phyloP scores from a whole-genome alignment of 2,329 filamentous ascomycete genomes.

The Fusarium devonianum region DNA sequence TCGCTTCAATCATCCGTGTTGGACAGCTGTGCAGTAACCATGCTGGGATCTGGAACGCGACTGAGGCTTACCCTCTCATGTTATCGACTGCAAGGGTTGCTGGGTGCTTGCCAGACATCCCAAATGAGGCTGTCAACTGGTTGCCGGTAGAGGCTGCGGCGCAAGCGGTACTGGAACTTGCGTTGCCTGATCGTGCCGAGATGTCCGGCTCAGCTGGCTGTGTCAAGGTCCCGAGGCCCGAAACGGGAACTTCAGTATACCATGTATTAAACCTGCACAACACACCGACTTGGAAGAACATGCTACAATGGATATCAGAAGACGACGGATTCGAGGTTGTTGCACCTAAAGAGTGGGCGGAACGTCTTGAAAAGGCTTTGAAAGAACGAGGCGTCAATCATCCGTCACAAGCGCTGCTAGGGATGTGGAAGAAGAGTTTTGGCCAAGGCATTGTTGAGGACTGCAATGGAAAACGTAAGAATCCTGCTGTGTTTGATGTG shows the following conservation, averaged over 20 bases:
- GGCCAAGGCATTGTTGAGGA: not conserved
- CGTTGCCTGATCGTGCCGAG: not conserved
- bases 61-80: slow-evolving; percentile 61
- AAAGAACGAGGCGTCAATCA: slow-evolving; percentile 3
- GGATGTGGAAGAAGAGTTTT: slow-evolving; percentile 32
- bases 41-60: slow-evolving; percentile 59
- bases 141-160: slow-evolving; percentile 56
- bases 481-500: slow-evolving; percentile 14
- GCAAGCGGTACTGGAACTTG: slow-evolving; percentile 49
- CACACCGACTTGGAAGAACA: slow-evolving; percentile 25
- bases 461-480: rapidly evolving
- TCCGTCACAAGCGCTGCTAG: slow-evolving; percentile 34
- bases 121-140: slow-evolving; percentile 52
- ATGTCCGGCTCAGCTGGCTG: no score
- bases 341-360: slow-evolving; percentile 23
- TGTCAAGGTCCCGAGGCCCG: not conserved
- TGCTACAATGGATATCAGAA: slow-evolving; percentile 32
- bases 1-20: slow-evolving; percentile 50
- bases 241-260: slow-evolving; percentile 13
- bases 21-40: slow-evolving; percentile 60
- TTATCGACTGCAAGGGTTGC: slow-evolving; percentile 54
- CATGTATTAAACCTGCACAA: slow-evolving; percentile 37
- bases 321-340: slow-evolving; percentile 14
- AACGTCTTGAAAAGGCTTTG: slow-evolving; percentile 18
- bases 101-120: slow-evolving; percentile 41